Percentiles rank a stretch among this genome's conserved stretches.
These are phyloP conservation scores for Adiantum capillusveneris DNA, from an alignment of 75 land plant genomes.

Conservation along the genomic window DNA sequence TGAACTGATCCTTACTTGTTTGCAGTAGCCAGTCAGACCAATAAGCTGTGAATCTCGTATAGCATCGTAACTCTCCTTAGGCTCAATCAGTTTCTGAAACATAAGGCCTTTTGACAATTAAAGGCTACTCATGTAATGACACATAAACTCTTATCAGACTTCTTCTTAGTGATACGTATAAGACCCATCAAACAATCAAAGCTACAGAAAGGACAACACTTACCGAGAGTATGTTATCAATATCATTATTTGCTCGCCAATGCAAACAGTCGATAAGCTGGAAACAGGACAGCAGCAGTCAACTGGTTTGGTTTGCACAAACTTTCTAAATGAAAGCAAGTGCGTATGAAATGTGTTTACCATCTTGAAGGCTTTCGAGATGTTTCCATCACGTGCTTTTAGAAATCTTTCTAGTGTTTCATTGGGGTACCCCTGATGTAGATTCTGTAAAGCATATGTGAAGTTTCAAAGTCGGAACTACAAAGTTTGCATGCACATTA, in stretches of 20 bases:
- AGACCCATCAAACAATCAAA: no score
- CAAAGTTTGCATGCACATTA: no score
- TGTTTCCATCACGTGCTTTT: conserved; percentile 83
- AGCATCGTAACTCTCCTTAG: conserved; percentile 27
- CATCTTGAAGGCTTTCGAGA: conserved; percentile 90
- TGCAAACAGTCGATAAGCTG: conserved; percentile 82
- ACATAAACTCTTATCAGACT: no score
- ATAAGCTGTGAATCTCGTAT: conserved; percentile 50
- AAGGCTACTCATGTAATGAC: no score
- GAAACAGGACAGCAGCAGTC: not conserved
- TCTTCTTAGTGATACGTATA: no score
- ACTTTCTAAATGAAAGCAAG: not conserved
- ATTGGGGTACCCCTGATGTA: conserved; percentile 69
- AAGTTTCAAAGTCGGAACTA: not conserved
- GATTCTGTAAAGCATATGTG: conserved; percentile 31
- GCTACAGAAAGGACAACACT: conserved; percentile 7
- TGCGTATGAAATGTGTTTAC: conserved; percentile 22
- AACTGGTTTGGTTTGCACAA: not conserved
- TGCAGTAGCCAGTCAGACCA: conserved; percentile 66
- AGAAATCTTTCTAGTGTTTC: conserved; percentile 67
- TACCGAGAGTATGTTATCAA: conserved; percentile 81
- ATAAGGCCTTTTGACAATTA: no score
- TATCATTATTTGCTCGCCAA: conserved; percentile 85
- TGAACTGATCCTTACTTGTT: conserved; percentile 32
- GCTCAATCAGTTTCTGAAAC: conserved; percentile 59